A percentile compares a stretch with the other conserved stretches of the same genome.
phyloP scores from a whole-genome alignment of 345 rosid species.

The Heritiera littoralis region DNA sequence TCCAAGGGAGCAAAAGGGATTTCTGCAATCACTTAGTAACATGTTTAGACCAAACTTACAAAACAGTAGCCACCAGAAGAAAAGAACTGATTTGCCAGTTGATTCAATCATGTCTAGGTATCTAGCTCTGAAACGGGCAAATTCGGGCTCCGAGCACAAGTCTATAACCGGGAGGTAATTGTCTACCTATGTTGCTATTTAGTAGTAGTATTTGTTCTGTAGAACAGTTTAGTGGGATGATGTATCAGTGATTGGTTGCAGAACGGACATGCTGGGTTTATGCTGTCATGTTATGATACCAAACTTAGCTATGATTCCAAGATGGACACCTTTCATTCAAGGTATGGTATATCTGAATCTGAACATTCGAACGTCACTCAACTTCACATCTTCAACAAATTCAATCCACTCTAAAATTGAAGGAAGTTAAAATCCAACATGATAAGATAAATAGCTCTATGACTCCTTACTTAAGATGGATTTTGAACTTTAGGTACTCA shows the following conservation, averaged over 20 bases:
- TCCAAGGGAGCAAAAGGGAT: conserved; percentile 36
- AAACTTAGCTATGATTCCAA: conserved; percentile 61
- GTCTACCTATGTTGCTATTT: no score
- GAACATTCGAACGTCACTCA: neutral
- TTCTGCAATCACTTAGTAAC: conserved; percentile 29
- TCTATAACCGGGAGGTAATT: conserved; percentile 85
- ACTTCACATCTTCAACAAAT: neutral
- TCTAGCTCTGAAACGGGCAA: conserved; percentile 71
- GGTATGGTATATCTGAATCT: conserved; percentile 34
- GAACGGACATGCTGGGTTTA: conserved; percentile 88
- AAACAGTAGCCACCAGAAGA: conserved; percentile 6
- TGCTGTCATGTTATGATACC: conserved; percentile 93
- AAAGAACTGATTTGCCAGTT: conserved; percentile 29
- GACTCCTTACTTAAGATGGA: neutral
- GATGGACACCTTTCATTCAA: conserved; percentile 74
- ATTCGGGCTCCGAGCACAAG: conserved; percentile 89
- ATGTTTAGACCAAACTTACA: conserved; percentile 36
- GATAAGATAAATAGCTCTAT: neutral
- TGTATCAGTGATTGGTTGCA: conserved; percentile 36
- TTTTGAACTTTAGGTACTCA: conserved; percentile 50
- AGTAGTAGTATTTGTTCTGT: no score
- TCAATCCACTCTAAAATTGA: neutral
- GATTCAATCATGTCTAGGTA: conserved; percentile 73
- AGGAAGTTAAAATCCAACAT: neutral
- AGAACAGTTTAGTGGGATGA: neutral